These are phyloP conservation scores for Colletotrichum sp. DNA, from an alignment of 2,329 filamentous ascomycete genomes.

Conservation along the genomic window DNA sequence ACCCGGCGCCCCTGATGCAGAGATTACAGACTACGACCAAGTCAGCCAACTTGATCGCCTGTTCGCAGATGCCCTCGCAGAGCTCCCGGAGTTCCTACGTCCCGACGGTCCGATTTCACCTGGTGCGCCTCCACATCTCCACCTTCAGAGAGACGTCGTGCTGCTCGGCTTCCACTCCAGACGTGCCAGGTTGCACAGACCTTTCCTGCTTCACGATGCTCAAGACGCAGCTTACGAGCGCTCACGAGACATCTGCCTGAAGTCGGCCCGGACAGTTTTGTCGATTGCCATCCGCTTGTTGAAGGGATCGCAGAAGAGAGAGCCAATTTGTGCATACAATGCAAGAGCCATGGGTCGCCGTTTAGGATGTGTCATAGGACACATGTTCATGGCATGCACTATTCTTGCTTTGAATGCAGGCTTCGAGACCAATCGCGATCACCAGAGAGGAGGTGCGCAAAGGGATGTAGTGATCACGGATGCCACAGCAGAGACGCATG, in stretches of 20 bases:
- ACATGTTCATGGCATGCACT: slow-evolving; percentile 27
- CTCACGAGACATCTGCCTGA: slow-evolving; percentile 24
- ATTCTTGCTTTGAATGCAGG: slow-evolving; percentile 23
- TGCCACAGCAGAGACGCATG: not conserved
- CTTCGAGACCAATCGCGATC: not conserved
- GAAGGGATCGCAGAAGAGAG: not conserved
- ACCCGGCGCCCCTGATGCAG: slow-evolving; percentile 27
- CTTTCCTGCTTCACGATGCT: slow-evolving; percentile 27
- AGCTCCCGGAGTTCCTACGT: slow-evolving; percentile 24
- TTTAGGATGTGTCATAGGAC: slow-evolving; percentile 26
- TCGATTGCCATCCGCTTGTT: slow-evolving; percentile 24
- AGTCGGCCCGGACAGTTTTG: slow-evolving; percentile 28
- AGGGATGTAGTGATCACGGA: not conserved
- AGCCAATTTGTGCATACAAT: not conserved
- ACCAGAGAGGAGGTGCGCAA: not conserved
- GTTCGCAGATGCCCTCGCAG: slow-evolving; percentile 23
- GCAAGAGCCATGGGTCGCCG: not conserved
- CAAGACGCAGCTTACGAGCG: not conserved
- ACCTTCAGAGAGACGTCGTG: slow-evolving; percentile 26
- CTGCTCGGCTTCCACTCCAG: slow-evolving; percentile 27
- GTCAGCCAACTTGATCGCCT: slow-evolving; percentile 37
- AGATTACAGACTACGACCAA: slow-evolving; percentile 34
- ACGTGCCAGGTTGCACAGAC: slow-evolving; percentile 29
- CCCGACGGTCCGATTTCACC: slow-evolving; percentile 16
- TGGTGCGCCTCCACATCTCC: slow-evolving; percentile 14